Conservation (phyloP, 1,139 yeast species). For the Scheffersomyces parashehatae region DNA sequence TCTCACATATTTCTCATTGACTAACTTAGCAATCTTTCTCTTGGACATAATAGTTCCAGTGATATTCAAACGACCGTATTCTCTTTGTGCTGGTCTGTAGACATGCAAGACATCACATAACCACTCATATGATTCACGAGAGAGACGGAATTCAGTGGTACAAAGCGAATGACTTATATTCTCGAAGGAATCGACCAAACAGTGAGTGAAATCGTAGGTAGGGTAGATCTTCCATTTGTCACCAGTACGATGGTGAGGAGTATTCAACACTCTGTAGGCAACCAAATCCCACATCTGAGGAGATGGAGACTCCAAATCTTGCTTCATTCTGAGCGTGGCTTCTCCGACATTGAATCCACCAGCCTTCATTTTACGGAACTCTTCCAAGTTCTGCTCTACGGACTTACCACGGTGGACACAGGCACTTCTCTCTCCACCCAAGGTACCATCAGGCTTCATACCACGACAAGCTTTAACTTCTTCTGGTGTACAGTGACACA, state of each 20-base stretch:
- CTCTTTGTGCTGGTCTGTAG: constrained; percentile 98
- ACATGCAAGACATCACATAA: constrained; percentile 93
- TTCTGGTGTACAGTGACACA: constrained; percentile 91
- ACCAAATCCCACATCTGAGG: constrained; percentile 99
- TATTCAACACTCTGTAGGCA: constrained; percentile 93
- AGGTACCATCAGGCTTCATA: constrained; percentile 83
- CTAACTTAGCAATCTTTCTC: constrained; percentile 92
- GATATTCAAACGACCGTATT: constrained; percentile 92
- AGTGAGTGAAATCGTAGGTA: constrained; percentile 97
- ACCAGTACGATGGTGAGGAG: constrained; percentile 95
- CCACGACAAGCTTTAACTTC: constrained; percentile 91
- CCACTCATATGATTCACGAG: constrained; percentile 98
- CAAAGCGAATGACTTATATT: constrained; percentile 93
- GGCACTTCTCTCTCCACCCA: constrained; percentile 87
- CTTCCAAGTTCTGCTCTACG: constrained; percentile 70
- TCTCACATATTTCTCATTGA: constrained; percentile 76
- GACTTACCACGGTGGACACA: constrained; percentile 74
- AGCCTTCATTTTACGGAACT: constrained; percentile 88
- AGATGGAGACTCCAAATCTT: constrained; percentile 84
- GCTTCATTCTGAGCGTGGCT: constrained; percentile 96
- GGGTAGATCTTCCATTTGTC: constrained; percentile 97
- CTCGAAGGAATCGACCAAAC: constrained; percentile 96
- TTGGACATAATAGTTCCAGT: constrained; percentile 94
- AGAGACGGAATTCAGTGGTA: constrained; percentile 89
- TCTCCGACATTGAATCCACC: constrained; percentile 88